These are phyloP conservation scores for Phoma herbarum DNA, from an alignment of 2,329 filamentous ascomycete species.

Conservation along the genomic window DNA sequence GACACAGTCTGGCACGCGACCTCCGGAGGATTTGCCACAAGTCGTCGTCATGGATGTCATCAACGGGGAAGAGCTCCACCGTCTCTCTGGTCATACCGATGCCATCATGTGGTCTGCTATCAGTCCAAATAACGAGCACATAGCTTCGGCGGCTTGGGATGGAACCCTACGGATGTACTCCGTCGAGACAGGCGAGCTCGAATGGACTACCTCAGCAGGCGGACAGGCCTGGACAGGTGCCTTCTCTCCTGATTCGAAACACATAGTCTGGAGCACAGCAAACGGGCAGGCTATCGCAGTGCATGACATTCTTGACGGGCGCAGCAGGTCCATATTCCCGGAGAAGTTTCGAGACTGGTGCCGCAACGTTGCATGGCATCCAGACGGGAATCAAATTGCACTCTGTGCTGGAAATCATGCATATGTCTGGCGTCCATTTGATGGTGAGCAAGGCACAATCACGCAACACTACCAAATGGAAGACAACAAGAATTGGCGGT, in stretches of 20 bases:
- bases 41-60: slow-evolving; percentile 35
- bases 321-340: slow-evolving; percentile 24
- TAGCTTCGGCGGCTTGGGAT: slow-evolving; percentile 43
- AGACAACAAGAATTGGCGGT: slow-evolving; percentile 2
- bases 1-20: slow-evolving; percentile 23
- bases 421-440: slow-evolving; percentile 38
- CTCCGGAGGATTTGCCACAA: slow-evolving; percentile 20
- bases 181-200: slow-evolving; percentile 27
- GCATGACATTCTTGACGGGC: slow-evolving; percentile 29
- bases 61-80: slow-evolving; percentile 23
- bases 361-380: slow-evolving; percentile 36
- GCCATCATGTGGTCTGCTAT: slow-evolving; percentile 39
- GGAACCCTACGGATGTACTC: slow-evolving; percentile 41
- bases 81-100: slow-evolving; percentile 38
- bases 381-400: slow-evolving; percentile 32
- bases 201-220: slow-evolving; percentile 31
- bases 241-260: slow-evolving; percentile 39
- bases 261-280: slow-evolving; percentile 36
- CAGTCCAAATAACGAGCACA: slow-evolving; percentile 32
- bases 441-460: slow-evolving; percentile 26
- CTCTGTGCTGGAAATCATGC: slow-evolving; percentile 30
- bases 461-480: slow-evolving; percentile 33
- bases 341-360: slow-evolving; percentile 30
- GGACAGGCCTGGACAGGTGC: slow-evolving; percentile 36
- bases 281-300: slow-evolving; percentile 28